Evolutionary conservation across 2,329 filamentous ascomycete genomes (phyloP), one percentile per base, ranked within the genome.

Genomic region (Chrysoporthe puriensis): DNA sequence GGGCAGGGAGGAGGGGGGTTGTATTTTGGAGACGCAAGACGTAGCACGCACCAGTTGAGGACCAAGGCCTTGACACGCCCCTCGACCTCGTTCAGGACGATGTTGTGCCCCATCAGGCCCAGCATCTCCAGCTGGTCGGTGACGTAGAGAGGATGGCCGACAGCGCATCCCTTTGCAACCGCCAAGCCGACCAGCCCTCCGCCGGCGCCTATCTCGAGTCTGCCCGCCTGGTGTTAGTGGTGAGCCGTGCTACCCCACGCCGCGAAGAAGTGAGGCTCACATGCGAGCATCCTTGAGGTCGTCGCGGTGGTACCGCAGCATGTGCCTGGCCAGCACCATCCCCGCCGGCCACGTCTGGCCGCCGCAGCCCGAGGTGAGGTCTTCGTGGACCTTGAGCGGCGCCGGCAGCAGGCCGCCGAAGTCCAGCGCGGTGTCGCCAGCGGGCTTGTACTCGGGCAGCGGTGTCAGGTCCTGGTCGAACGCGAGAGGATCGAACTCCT

Each of bases 301-400:
- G n/a, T 86, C 80, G 70, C 82, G 82, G 73, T 92, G 91, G 75
- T 90, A 90, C 63, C 90, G 87, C 68, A 98, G 84, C 85, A 98
- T 86, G 77, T 98, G 96, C 78, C 91, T 93, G 26, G 91, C 87
- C 64, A 99, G 83, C 18, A 96, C 87, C 88, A 97, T 91, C 13
- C 96, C 96, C 0, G 95, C 95, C 3, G 94, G 95, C 96, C 96
- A 98, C 13, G 96, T 85, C 79, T 96, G 92, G 2, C 96, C 96
- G 61, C 96, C 96, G 78, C 96, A 98, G 69, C 96, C 96, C 71
- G 92, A 88, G 67, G 87, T 88, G 60, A 97, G 85, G 78, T 98
- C 94, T 78, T 97, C 94, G 74, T 92, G 91, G 18, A 98, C 86
- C 69, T 86, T 84, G 70, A 98, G 84, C 13, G 91, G 89, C 60